Base-by-base conservation (phyloP, 2,329 filamentous ascomycete genomes). In the Neurospora sp. region DNA sequence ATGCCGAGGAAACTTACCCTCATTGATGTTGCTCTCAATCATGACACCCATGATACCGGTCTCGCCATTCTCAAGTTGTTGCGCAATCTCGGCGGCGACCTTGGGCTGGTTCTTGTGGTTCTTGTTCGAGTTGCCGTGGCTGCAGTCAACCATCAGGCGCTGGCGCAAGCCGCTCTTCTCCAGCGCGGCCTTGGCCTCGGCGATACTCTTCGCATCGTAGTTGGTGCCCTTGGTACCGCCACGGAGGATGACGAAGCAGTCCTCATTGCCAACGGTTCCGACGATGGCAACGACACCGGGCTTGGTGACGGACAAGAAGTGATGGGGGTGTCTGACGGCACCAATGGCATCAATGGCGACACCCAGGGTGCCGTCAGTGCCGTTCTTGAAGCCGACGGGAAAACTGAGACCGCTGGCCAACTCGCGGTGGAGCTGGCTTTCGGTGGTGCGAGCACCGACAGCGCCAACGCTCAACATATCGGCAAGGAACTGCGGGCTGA, bases 371-470 rank as follows among this genome's bases (percentile, higher is more conserved):
- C 96, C 96, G 79, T 99, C 96, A 39, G 96, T 99, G 74, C 96
- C 96, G 81, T 99, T 99, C 88, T 99, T 99, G 91, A 99, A 99
- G 68, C 96, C 96, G 11, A 99, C 93, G 1, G 96, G 96, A 91
- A 97, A 98, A 75, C 92, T 96, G 41, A 98, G 85, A 78, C 96
- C 96, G 68, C 92, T 96, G 28, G 96, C 95, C 73, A 99, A 84
- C 82, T 99, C 96, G 70, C 96, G 90, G 82, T 99, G 96, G 72
- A 98, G 86, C 83, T 99, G 96, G 68, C 91, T 94, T 83, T 99
- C 96, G 2, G 96, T 98, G 23, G 96, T 99, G 72, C 96, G 88
- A n/a, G 96, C 96, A 70, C 96, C 96, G 75, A 99, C 90, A 37
- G 96, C 96, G 70, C 96, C 96, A 12, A 97, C 90, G 43, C 92